Evolutionary conservation across 208 protist species (phyloP).

Genomic region (Novymonas esmeraldas): DNA sequence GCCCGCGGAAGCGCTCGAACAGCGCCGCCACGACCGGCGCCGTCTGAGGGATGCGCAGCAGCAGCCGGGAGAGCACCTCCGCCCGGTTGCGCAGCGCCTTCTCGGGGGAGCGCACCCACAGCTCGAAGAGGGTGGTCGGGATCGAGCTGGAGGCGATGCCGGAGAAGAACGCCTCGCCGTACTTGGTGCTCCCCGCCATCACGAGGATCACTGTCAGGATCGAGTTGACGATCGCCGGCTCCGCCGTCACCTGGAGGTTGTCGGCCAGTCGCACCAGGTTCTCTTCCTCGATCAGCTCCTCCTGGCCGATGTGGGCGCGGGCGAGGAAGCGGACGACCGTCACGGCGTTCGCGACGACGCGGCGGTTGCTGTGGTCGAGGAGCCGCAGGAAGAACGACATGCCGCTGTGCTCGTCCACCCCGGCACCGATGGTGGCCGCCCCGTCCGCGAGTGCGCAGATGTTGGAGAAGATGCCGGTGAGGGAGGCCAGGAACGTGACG

Average conservation of each 20-base stretch:
- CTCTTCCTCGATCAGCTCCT: slow-evolving; percentile 56
- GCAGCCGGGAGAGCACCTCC: slow-evolving; percentile 65
- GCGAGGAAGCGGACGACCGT: slow-evolving; percentile 67
- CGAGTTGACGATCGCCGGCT: slow-evolving; percentile 57
- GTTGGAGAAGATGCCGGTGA: slow-evolving; percentile 85
- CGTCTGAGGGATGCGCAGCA: slow-evolving; percentile 53
- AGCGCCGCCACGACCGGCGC: slow-evolving; percentile 34
- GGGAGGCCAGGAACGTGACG: slow-evolving; percentile 75
- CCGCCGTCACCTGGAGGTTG: slow-evolving; percentile 49
- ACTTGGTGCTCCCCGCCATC: slow-evolving; percentile 67
- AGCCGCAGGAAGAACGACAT: slow-evolving; percentile 84
- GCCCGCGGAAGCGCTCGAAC: slow-evolving; percentile 64
- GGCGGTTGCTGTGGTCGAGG: slow-evolving; percentile 72
- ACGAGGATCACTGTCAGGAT: slow-evolving; percentile 75
- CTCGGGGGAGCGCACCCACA: slow-evolving; percentile 74
- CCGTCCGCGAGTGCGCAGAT: slow-evolving; percentile 67
- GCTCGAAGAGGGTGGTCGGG: slow-evolving; percentile 65
- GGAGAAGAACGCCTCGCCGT: slow-evolving; percentile 58
- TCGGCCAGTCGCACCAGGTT: slow-evolving; percentile 66
- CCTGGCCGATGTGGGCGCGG: slow-evolving; percentile 62
- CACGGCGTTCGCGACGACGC: slow-evolving; percentile 69
- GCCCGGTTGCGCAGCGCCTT: slow-evolving; percentile 65
- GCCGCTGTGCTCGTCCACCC: slow-evolving; percentile 72
- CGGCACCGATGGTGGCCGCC: slow-evolving; percentile 60
- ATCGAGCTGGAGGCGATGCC: slow-evolving; percentile 55